Base-by-base conservation (phyloP, 345 rosid species). In the Stellera chamaejasme region DNA sequence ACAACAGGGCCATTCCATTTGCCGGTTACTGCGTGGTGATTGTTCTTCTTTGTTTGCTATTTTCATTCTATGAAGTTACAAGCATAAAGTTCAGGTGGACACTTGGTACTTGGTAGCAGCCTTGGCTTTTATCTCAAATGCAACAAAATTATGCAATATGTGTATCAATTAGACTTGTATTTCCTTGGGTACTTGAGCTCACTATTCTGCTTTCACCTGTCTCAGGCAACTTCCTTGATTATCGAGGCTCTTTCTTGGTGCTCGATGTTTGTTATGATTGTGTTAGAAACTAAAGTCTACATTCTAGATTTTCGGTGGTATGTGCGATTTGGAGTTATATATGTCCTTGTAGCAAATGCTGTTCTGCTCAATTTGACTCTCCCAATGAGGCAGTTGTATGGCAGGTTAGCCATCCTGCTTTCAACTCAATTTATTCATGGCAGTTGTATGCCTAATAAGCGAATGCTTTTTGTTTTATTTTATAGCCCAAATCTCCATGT, bases 331-430 rank as follows among this genome's bases (percentile, higher is more conserved):
- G 97, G 86, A 16, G 73, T 89, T 32, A 51, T 87, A 50, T 93
- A 89, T 72, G 87, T 83, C 69, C 74, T 93, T 76, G 89, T 87
- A 16, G 96, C 87, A 45, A 83, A 89, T 72, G 85, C 82, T 64
- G 99, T 84, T 61, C 73, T 89, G 66, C 82, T 93, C 63, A 88
- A 84, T 67, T 79, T 84, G 59, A 54, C 87, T 54, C 73, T 89
- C 19, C 68, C 82, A 23, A 67, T 81, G 65, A 82, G 60, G 60
- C 79, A 75, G 61, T 76, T 71, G 51, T 43, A 73, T 63, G 74
- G 59, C 48, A 72, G 88, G 93, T 85, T 57, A 43, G 79, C 66
- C 66, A 59, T 50, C 58, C 42, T 13, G 26, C 54, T 27, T 16
- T 51, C 11, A 23, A 43, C 49, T 57, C 13, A 19, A 36, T 49